Conservation (phyloP, 2,329 filamentous ascomycete genomes). For the Alternaria sp. region DNA sequence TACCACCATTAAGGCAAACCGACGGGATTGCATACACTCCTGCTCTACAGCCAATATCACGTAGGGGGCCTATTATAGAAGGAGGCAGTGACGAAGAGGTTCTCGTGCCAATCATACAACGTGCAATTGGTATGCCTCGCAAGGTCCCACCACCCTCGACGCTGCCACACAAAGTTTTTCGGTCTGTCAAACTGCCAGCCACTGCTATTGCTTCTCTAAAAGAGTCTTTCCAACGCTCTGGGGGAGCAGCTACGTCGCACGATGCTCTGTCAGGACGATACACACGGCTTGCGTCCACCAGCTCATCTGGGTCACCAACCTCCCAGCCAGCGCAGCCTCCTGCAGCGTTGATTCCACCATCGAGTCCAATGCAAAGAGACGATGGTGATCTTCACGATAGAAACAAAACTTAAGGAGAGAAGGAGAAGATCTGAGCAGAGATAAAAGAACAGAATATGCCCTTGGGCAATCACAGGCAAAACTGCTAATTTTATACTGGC, state of each 20-base stretch:
- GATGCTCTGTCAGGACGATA: too few relatives aligned
- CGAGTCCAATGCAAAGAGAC: neutral
- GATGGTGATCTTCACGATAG: neutral
- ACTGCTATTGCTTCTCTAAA: neutral
- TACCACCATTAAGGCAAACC: too few relatives aligned
- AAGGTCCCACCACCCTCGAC: neutral
- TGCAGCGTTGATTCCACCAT: too few relatives aligned
- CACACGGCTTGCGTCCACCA: too few relatives aligned
- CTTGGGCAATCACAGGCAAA: too few relatives aligned
- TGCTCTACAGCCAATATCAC: neutral
- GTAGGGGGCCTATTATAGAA: neutral
- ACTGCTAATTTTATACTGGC: too few relatives aligned
- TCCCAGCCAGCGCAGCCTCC: too few relatives aligned
- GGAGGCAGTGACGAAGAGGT: neutral
- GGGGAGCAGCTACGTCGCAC: neutral
- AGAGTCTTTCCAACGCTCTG: neutral
- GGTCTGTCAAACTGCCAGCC: neutral
- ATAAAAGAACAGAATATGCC: too few relatives aligned
- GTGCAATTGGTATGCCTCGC: neutral
- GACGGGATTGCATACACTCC: too few relatives aligned
- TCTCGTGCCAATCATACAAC: neutral
- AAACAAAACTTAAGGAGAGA: neutral
- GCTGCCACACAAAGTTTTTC: fast-evolving
- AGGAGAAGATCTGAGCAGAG: neutral
- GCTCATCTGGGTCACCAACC: too few relatives aligned